phyloP scores from a whole-genome alignment of 2,329 filamentous ascomycete genomes.

The Apiospora saccharicola region DNA sequence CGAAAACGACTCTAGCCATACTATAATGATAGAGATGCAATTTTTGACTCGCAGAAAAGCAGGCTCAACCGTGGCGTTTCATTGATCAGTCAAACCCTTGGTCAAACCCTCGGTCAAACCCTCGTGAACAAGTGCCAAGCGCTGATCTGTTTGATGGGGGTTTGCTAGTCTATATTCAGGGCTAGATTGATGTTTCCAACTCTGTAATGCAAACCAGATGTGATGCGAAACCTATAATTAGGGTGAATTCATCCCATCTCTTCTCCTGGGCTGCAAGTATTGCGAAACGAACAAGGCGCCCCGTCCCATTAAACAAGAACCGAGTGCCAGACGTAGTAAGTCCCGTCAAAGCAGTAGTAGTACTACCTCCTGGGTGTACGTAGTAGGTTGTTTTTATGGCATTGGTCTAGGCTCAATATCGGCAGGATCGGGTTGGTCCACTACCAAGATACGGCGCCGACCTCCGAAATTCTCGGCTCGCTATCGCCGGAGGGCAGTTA shows the following conservation, averaged over 20 bases:
- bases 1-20: too few species aligned
- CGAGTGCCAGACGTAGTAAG: background rate
- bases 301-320: background rate
- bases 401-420: background rate
- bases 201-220: background rate
- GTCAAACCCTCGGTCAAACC: constrained; percentile 9
- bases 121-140: background rate
- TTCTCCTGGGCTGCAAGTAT: too few species aligned
- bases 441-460: background rate
- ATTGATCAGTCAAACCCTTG: constrained; percentile 5
- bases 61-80: background rate
- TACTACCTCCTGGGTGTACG: background rate
- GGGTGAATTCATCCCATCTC: background rate
- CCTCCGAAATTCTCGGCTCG: background rate
- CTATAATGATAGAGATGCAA: background rate
- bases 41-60: background rate
- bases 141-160: background rate
- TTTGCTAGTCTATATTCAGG: background rate
- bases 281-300: background rate
- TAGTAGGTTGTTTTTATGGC: background rate
- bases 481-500: background rate
- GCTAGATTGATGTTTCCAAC: background rate
- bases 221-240: background rate
- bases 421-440: constrained; percentile 4
- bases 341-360: background rate